A percentile compares a stretch with the other conserved stretches of the same genome.
Evolutionary conservation across 1,284 basidiomycete genomes (phyloP).

Genomic region (Cryptococcus amylolentus): DNA sequence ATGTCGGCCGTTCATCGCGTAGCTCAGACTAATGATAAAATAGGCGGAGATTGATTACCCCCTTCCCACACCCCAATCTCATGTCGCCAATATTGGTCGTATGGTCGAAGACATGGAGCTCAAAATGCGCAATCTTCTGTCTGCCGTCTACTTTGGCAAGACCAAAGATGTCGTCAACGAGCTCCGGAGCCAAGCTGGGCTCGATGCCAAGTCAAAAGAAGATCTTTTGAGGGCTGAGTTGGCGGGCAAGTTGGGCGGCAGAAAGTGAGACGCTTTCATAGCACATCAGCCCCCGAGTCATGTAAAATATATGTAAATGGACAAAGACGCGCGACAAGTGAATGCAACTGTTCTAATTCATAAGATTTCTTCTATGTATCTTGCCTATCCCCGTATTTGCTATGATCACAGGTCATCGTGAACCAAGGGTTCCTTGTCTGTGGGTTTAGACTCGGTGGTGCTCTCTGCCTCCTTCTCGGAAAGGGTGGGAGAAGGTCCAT

Average conservation of each 20-base stretch:
- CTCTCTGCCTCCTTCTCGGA: slow-evolving; percentile 1
- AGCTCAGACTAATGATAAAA: not conserved
- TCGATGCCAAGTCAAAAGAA: slow-evolving; percentile 77
- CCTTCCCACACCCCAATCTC: slow-evolving; percentile 70
- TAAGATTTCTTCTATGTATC: too few relatives aligned
- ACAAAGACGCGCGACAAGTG: not conserved
- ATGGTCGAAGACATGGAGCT: slow-evolving; percentile 99
- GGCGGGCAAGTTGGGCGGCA: slow-evolving; percentile 58
- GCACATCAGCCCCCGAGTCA: not conserved
- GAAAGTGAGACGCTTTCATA: slow-evolving; percentile 9
- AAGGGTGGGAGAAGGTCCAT: not conserved
- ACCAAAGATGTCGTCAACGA: slow-evolving; percentile 92
- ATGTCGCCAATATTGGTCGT: slow-evolving; percentile 86
- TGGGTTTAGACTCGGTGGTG: too few relatives aligned
- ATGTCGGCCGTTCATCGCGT: slow-evolving; percentile 4
- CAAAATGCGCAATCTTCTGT: slow-evolving; percentile 93
- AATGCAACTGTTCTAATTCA: too few relatives aligned
- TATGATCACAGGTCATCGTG: too few relatives aligned
- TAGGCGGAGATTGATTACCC: slow-evolving; percentile 82
- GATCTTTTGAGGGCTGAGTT: slow-evolving; percentile 89
- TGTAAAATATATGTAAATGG: not conserved
- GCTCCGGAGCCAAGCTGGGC: slow-evolving; percentile 77
- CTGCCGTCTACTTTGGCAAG: slow-evolving; percentile 98
- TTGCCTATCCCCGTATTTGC: too few relatives aligned
- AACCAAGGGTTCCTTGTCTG: too few relatives aligned